These are phyloP conservation scores for Trichosporon asahii DNA, from an alignment of 1,284 basidiomycete genomes.

Conservation along the genomic window DNA sequence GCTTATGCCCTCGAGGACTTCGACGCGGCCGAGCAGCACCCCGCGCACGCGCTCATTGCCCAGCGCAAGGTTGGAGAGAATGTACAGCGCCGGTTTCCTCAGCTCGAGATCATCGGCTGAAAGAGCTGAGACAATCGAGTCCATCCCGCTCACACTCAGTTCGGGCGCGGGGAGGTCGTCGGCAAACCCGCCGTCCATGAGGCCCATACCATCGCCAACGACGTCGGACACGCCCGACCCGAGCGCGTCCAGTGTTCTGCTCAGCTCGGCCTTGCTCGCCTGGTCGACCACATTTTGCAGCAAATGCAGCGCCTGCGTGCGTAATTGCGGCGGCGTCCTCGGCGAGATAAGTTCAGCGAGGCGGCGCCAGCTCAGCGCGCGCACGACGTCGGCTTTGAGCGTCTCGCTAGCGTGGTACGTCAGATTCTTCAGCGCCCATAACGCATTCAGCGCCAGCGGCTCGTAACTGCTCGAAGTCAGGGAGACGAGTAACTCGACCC, in stretches of 20 bases:
- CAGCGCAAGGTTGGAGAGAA: constrained; percentile 44
- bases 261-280: constrained; percentile 35
- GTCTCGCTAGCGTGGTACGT: constrained; percentile 61
- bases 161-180: constrained; percentile 9
- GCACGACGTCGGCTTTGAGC: constrained; percentile 65
- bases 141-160: background rate
- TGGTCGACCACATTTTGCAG: constrained; percentile 48
- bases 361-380: constrained; percentile 60
- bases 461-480: constrained; percentile 59
- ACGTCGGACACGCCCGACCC: constrained; percentile 26
- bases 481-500: constrained; percentile 62
- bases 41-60: constrained; percentile 41
- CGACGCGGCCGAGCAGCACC: constrained; percentile 32
- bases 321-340: constrained; percentile 29
- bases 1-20: constrained; percentile 39
- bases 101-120: constrained; percentile 13
- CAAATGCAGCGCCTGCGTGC: constrained; percentile 43
- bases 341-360: constrained; percentile 24
- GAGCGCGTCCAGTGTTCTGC: constrained; percentile 33
- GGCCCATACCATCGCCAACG: too few species aligned
- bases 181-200: constrained; percentile 22
- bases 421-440: constrained; percentile 80
- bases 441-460: constrained; percentile 62
- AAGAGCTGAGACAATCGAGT: background rate
- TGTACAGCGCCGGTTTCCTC: constrained; percentile 35